phyloP scores from a whole-genome alignment of 2,329 filamentous ascomycete genomes.

The Aureobasidium musti region DNA sequence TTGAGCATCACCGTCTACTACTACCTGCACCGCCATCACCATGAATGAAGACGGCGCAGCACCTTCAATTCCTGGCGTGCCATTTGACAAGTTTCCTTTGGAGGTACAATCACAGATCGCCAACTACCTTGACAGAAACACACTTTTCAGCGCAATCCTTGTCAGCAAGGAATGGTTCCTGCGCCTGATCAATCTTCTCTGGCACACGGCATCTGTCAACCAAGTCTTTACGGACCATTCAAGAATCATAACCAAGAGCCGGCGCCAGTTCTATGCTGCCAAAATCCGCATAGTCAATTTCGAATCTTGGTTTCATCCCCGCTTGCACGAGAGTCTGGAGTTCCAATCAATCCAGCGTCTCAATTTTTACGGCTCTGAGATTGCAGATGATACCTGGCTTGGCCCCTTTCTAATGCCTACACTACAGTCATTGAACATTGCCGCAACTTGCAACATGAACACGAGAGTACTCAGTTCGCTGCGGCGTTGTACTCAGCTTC shows the following conservation, averaged over 20 bases:
- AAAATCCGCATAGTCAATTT: neutral
- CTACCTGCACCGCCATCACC: neutral
- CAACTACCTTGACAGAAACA: neutral
- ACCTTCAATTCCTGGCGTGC: neutral
- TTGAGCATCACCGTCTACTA: neutral
- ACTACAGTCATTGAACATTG: neutral
- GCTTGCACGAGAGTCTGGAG: neutral
- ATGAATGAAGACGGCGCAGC: neutral
- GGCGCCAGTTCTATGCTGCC: neutral
- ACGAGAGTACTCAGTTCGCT: too few species aligned
- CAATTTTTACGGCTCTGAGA: too few species aligned
- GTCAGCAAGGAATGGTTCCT: neutral
- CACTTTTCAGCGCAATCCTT: neutral
- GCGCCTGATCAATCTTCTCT: neutral
- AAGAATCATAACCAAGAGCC: neutral
- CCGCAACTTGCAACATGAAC: neutral
- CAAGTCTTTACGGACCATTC: neutral
- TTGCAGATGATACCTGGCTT: too few species aligned
- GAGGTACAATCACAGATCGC: neutral
- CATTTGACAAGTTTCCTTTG: neutral
- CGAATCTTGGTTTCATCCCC: too few species aligned
- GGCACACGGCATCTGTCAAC: neutral
- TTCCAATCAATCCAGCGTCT: neutral
- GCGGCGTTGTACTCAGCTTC: too few species aligned
- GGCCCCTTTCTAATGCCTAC: neutral